These are phyloP conservation scores for Talinum fruticosum DNA, from an alignment of 148 eudicot genomes.

Conservation along the genomic window DNA sequence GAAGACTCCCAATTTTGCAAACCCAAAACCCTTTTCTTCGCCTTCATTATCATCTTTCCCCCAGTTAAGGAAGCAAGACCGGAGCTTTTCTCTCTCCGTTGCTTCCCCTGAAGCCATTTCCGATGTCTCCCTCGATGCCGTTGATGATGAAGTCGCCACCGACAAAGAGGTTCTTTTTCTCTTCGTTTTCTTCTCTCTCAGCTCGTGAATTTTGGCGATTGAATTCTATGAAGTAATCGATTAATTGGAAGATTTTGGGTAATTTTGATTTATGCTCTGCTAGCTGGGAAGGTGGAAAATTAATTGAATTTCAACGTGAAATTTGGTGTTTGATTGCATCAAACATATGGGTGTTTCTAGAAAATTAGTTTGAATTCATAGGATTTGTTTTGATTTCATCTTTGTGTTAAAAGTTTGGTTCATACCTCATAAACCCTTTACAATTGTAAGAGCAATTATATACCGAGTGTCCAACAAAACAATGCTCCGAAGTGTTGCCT, in stretches of 20 bases:
- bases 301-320: not conserved
- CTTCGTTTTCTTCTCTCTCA: not conserved
- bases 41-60: constrained; percentile 21
- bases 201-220: not conserved
- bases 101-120: constrained; percentile 39
- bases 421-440: too few relatives aligned
- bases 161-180: constrained; percentile 38
- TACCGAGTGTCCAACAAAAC: too few relatives aligned
- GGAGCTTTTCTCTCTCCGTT: constrained; percentile 25
- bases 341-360: not conserved
- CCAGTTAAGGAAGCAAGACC: constrained; percentile 13
- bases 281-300: not conserved
- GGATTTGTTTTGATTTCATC: too few relatives aligned
- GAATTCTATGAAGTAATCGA: not conserved
- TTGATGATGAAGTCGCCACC: constrained; percentile 18
- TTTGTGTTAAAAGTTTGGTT: too few relatives aligned
- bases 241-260: too few relatives aligned
- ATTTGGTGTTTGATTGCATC: not conserved
- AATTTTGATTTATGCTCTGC: not conserved
- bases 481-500: too few relatives aligned
- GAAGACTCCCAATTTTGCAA: constrained; percentile 29
- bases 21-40: constrained; percentile 27
- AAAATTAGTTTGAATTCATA: too few relatives aligned
- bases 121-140: constrained; percentile 25
- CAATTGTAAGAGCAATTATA: too few relatives aligned